Percentiles rank a stretch among this genome's conserved stretches.
phyloP scores from a whole-genome alignment of 805 yeast genomes.

The Komagataella populi region DNA sequence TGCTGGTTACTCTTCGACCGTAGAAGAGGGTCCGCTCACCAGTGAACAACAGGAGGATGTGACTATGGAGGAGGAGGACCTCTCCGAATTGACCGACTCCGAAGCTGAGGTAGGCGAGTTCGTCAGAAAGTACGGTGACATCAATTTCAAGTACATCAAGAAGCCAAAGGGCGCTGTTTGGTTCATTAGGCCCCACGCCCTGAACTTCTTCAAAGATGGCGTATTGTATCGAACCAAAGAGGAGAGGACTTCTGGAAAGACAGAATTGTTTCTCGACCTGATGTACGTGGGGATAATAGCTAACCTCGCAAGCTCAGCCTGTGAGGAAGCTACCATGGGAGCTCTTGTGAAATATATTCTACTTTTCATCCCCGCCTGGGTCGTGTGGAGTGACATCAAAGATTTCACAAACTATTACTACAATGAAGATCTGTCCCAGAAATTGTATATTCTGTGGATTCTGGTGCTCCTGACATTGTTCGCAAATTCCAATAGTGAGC shows the following conservation, averaged over 20 bases:
- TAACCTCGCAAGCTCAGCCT: slow-evolving; percentile 39
- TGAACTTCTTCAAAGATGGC: slow-evolving; percentile 48
- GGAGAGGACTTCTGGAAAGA: slow-evolving; percentile 36
- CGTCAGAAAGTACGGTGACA: slow-evolving; percentile 33
- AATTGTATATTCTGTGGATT: slow-evolving; percentile 37
- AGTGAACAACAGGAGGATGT: neutral
- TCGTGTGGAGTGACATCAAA: slow-evolving; percentile 50
- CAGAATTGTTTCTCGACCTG: slow-evolving; percentile 50
- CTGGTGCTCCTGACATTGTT: slow-evolving; percentile 33
- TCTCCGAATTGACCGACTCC: slow-evolving; percentile 1
- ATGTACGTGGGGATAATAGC: slow-evolving; percentile 53
- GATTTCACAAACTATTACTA: slow-evolving; percentile 53
- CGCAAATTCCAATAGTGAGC: slow-evolving; percentile 30
- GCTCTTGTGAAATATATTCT: slow-evolving; percentile 33
- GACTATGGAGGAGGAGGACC: neutral
- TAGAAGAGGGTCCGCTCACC: neutral
- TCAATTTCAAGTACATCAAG: slow-evolving; percentile 30
- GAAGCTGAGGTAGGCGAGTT: slow-evolving; percentile 20
- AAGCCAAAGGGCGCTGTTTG: slow-evolving; percentile 19
- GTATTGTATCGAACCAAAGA: slow-evolving; percentile 38
- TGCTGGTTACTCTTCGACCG: neutral
- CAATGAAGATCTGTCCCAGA: slow-evolving; percentile 45
- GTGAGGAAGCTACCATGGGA: slow-evolving; percentile 33
- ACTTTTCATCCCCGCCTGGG: slow-evolving; percentile 45
- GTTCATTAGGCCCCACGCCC: slow-evolving; percentile 40